Base-by-base conservation (phyloP, 768 basidiomycete species). In the Lentinula raphanica region DNA sequence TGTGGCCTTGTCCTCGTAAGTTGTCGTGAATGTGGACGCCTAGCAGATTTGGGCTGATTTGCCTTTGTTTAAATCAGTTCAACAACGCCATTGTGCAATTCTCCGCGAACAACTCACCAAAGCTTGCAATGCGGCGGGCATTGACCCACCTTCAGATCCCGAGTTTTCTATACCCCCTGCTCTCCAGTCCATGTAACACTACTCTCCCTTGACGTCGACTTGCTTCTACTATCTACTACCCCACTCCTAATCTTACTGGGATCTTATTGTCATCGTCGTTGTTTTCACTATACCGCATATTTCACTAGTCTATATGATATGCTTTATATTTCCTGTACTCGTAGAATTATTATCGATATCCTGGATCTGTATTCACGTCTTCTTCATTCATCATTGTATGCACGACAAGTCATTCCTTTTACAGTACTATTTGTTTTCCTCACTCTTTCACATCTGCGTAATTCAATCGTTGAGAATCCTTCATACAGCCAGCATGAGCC, bases 1-100 rank as follows among this genome's bases (percentile, higher is more conserved):
- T 90, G 29, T 92, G 90, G 89, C 87, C 86, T 4, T 79, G 78
- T 64, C 66, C 71, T 9, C 61, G 80, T 81, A 65, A 55, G 75
- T 70, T 27, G n/a, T n/a, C n/a, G n/a, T n/a, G n/a, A n/a, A n/a
- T n/a, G n/a, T n/a, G n/a, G n/a, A n/a, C 12, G 13, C 4, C 5
- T 28, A 25, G 29, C 9, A 17, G 12, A 1, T 1, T 28, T 28
- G 15, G 4, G 21, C 29, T 9, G 23, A 1, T 29, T 21, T 35
- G 11, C 15, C 6, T 19, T 35, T 54, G 9, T 31, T 54, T 28
- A 42, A 23, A 36, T 25, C 31, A 59, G 59, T 48, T 8, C 54
- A 60, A 57, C 50, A 15, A 51, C 63, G 63, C 28, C 53, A 56
- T 44, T 60, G 56, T 38, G 29, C 31, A 27, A 45, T 58, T 15